Percentiles rank a stretch among this genome's conserved stretches.
Evolutionary conservation across 129 eudicot species (phyloP).

Genomic region (Lactuca sativa): DNA sequence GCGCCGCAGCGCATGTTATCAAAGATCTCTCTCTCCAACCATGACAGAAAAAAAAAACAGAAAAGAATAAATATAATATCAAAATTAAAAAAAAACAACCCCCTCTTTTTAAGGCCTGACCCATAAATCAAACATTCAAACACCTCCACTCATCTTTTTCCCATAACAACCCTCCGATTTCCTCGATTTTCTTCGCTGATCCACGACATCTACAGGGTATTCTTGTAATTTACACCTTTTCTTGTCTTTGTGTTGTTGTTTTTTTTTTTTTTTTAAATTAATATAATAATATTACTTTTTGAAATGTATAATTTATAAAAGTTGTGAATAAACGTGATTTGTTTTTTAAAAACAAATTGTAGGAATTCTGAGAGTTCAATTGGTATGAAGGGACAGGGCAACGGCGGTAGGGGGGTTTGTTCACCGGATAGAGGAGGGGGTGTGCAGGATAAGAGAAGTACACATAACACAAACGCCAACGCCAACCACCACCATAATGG

Average conservation of each 20-base stretch:
- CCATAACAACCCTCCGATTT: constrained; percentile 33
- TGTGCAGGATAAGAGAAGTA: constrained; percentile 31
- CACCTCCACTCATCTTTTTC: constrained; percentile 22
- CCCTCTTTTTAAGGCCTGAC: constrained; percentile 38
- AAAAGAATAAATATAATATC: background rate
- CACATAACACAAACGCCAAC: constrained; percentile 13
- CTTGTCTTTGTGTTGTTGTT: background rate
- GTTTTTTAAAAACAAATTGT: constrained; percentile 15
- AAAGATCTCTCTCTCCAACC: constrained; percentile 28
- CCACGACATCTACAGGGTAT: constrained; percentile 36
- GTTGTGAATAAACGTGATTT: constrained; percentile 2
- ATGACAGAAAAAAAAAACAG: constrained; percentile 8
- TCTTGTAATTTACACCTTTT: constrained; percentile 34
- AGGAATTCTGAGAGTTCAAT: constrained; percentile 58
- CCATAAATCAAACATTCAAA: constrained; percentile 30
- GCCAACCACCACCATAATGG: constrained; percentile 19
- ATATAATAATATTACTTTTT: background rate
- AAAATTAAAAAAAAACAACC: constrained; percentile 19
- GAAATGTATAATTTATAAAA: background rate
- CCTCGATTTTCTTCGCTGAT: constrained; percentile 19
- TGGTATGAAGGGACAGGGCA: constrained; percentile 74
- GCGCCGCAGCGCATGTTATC: constrained; percentile 47
- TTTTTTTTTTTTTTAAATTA: background rate
- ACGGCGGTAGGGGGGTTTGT: constrained; percentile 63
- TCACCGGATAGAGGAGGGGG: constrained; percentile 68